Evolutionary conservation across 2,329 filamentous ascomycete species (phyloP).

Genomic region (Elsinoe australis): DNA sequence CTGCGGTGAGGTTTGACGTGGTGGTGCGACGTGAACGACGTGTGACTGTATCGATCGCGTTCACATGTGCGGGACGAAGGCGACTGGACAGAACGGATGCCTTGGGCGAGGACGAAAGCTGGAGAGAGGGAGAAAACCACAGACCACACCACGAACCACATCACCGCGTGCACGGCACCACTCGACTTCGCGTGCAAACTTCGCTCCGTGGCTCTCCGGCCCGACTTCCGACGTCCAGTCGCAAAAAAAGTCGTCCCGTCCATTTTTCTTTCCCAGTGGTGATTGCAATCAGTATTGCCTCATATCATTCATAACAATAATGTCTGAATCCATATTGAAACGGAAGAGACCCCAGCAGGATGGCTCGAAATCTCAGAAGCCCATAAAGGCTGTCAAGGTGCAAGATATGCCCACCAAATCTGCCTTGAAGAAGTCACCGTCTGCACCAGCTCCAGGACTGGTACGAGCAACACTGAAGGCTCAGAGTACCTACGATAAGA

Average conservation of each 20-base stretch:
- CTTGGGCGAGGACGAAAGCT: not conserved
- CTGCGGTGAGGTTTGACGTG: not conserved
- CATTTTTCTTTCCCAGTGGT: too few species aligned
- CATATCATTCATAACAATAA: not conserved
- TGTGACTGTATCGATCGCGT: not conserved
- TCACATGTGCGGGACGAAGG: not conserved
- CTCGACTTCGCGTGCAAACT: too few species aligned
- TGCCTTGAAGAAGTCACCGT: not conserved
- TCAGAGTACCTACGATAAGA: too few species aligned
- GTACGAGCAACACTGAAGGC: not conserved
- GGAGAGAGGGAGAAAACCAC: too few species aligned
- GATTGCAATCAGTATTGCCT: too few species aligned
- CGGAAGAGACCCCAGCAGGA: slow-evolving; percentile 1
- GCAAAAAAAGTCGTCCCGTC: not conserved
- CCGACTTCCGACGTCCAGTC: not conserved
- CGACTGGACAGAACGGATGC: not conserved
- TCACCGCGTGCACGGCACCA: too few species aligned
- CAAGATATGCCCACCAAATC: slow-evolving; percentile 3
- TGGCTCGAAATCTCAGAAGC: not conserved
- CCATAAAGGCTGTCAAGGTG: slow-evolving; percentile 11
- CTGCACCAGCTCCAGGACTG: too few species aligned
- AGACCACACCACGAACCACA: too few species aligned
- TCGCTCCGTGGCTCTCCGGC: not conserved
- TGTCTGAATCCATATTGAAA: slow-evolving; percentile 10
- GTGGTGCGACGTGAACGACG: not conserved